Evolutionary conservation across 106 monocot genomes (phyloP).

Genomic region (Allium fistulosum): DNA sequence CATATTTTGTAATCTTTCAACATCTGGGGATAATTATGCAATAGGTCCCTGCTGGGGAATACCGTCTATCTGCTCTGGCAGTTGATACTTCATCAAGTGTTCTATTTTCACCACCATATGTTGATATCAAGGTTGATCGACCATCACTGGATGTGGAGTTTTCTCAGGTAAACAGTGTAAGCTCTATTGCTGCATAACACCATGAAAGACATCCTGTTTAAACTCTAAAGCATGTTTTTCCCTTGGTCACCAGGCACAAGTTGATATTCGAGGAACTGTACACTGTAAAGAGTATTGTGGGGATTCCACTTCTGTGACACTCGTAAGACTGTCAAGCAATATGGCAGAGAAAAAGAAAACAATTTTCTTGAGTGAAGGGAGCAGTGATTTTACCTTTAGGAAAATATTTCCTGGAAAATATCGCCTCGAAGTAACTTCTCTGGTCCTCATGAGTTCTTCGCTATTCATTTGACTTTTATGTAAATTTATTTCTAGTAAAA

Average conservation of each 20-base stretch:
- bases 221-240: background rate
- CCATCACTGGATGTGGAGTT: conserved; percentile 79
- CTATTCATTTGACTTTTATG: background rate
- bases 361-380: conserved; percentile 41
- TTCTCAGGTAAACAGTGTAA: conserved; percentile 49
- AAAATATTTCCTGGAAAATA: conserved; percentile 96
- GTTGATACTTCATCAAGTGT: conserved; percentile 42
- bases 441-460: conserved; percentile 1
- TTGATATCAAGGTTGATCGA: conserved; percentile 69
- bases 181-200: background rate
- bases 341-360: conserved; percentile 41
- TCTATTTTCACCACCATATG: conserved; percentile 65
- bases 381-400: conserved; percentile 50
- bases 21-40: background rate
- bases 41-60: conserved; percentile 82
- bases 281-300: conserved; percentile 73
- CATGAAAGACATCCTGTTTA: too few relatives aligned
- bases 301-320: conserved; percentile 40
- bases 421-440: conserved; percentile 48
- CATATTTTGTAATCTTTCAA: background rate
- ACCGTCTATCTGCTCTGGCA: conserved; percentile 73
- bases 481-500: too few relatives aligned
- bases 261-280: conserved; percentile 72
- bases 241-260: conserved; percentile 55
- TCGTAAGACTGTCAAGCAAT: conserved; percentile 32